Base-by-base conservation (phyloP, 2,329 filamentous ascomycete genomes). In the Teratosphaeria nubilosa region DNA sequence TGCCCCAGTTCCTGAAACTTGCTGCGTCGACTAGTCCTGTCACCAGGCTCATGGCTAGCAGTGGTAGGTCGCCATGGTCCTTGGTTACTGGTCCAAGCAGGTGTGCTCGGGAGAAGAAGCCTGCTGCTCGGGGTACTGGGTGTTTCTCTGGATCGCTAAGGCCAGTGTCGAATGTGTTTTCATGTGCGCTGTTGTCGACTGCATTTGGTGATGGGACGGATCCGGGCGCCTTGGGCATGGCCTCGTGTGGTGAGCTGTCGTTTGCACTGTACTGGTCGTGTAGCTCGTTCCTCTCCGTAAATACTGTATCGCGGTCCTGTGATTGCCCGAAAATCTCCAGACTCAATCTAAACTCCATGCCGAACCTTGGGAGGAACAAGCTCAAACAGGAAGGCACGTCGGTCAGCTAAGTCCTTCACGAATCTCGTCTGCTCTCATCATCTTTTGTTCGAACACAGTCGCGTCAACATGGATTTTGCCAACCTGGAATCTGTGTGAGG, bases 21-120 rank as follows among this genome's bases (percentile, higher is more conserved):
- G 73, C 75, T 50, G 73, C 76, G 63, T 80, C 78, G 50, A 78
- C 73, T 24, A 80, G 65, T 9, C 78, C 78, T 2, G 76, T 75
- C 13, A 76, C 73, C 32, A 78, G 72, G 57, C 74, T 78, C 56
- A 75, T 78, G 14, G 72, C 70, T 31, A 79, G 68, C 24, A 72
- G 56, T 1, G 66, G 62, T 50, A 64, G 51, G 58, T 72, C 69
- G 51, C 65, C 69, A 60, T 66, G 64, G 24, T 69, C 63, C 50
- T 68, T 69, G 32, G 62, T 64, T 4, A 71, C 64, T 2, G 68
- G 67, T 6, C 69, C 69, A n/a, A 71, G 56, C 7, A 67, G 57
- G 16, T 61, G 58, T 16, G 62, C 58, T 32, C 62, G 58, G 1
- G 68, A 70, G 54, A 69, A 68, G 51, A 68, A 56, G 22, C 62